Evolutionary conservation across 306 rosid species (phyloP).

Genomic region (Sindora glabra): DNA sequence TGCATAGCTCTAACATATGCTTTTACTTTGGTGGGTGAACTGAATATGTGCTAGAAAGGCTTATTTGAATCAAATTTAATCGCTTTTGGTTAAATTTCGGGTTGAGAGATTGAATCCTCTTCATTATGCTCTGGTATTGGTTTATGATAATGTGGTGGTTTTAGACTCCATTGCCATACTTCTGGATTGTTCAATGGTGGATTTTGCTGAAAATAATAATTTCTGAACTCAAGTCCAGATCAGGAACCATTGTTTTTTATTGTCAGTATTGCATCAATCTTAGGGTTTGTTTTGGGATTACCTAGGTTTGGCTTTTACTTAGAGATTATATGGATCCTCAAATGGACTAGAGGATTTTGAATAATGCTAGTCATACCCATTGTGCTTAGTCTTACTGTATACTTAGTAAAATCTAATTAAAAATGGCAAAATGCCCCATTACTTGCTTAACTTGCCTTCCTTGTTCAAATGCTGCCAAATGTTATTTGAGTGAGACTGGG

Average conservation of each 20-base stretch:
- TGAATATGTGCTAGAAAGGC: background rate
- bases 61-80: background rate
- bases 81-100: constrained; percentile 23
- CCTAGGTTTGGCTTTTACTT: too few species aligned
- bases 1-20: too few species aligned
- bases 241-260: background rate
- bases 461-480: too few species aligned
- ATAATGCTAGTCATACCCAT: too few species aligned
- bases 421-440: too few species aligned
- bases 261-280: background rate
- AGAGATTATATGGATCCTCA: too few species aligned
- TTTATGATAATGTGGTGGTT: constrained; percentile 33
- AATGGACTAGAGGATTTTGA: too few species aligned
- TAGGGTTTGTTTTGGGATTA: background rate
- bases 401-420: too few species aligned
- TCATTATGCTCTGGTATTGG: constrained; percentile 39
- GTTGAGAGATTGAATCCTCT: constrained; percentile 41
- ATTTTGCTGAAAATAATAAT: background rate
- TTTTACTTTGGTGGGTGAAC: background rate
- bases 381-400: too few species aligned
- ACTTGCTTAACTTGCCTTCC: too few species aligned
- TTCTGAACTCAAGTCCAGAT: background rate
- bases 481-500: too few species aligned
- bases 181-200: constrained; percentile 25
- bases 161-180: constrained; percentile 43